Conservation (phyloP, 345 rosid species). For the Rhodamnia argentea region DNA sequence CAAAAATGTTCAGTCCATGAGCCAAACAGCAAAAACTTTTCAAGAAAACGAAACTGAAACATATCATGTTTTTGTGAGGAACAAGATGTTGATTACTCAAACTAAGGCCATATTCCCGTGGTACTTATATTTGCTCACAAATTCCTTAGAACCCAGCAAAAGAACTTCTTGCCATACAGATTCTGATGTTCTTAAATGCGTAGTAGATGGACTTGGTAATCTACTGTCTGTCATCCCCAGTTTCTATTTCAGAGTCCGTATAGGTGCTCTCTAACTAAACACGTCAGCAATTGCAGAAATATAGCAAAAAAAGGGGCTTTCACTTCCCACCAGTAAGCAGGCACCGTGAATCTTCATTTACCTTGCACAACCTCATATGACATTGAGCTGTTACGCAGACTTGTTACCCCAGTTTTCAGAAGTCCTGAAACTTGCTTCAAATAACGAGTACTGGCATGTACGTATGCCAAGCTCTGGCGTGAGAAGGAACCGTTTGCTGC, state of each 20-base stretch:
- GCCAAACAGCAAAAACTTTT: background rate
- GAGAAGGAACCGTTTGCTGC: conserved; percentile 70
- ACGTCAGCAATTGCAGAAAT: background rate
- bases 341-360: conserved; percentile 2
- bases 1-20: background rate
- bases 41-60: background rate
- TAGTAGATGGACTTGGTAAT: background rate
- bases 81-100: background rate
- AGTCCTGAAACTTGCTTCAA: conserved; percentile 93
- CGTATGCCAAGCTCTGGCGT: conserved; percentile 84
- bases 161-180: background rate
- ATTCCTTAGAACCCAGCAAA: background rate
- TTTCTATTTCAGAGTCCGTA: background rate
- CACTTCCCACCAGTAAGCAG: background rate
- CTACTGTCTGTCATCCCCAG: background rate
- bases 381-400: conserved; percentile 79
- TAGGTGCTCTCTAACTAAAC: background rate
- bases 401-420: conserved; percentile 80
- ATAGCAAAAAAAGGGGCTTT: background rate
- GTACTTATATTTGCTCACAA: background rate
- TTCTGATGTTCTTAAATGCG: background rate
- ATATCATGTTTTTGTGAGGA: background rate
- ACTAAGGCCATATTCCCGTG: background rate
- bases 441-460: conserved; percentile 88
- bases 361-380: conserved; percentile 91